These are phyloP conservation scores for Hymenoscyphus albidus DNA, from an alignment of 2,329 filamentous ascomycete genomes.

Conservation along the genomic window DNA sequence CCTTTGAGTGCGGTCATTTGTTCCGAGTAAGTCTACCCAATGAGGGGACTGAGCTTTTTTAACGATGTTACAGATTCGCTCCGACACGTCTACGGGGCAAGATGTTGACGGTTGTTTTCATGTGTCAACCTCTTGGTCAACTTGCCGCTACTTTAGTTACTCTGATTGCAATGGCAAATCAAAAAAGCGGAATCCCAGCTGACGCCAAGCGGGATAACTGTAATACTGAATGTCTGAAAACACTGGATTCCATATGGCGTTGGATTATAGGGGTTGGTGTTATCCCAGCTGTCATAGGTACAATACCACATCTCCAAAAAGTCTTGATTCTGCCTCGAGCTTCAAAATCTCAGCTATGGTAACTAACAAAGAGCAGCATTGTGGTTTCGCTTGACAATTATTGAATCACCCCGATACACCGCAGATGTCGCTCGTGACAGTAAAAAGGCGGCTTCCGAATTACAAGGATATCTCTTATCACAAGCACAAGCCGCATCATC, in stretches of 20 bases:
- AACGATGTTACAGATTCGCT: constrained; percentile 38
- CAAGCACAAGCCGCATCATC: constrained; percentile 12
- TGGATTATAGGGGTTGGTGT: constrained; percentile 75
- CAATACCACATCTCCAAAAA: background rate
- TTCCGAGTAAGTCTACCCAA: constrained; percentile 49
- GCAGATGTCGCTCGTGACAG: constrained; percentile 19
- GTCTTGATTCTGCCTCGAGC: background rate
- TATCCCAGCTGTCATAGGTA: constrained; percentile 58
- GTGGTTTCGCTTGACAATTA: constrained; percentile 79
- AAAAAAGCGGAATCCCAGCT: constrained; percentile 34
- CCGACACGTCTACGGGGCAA: constrained; percentile 59
- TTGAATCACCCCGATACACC: constrained; percentile 70
- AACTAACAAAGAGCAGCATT: constrained; percentile 51
- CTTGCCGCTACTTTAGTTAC: constrained; percentile 62
- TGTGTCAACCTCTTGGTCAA: constrained; percentile 67
- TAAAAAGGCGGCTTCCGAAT: constrained; percentile 22
- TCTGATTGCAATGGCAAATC: constrained; percentile 59
- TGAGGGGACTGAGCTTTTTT: background rate
- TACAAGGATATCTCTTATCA: constrained; percentile 20
- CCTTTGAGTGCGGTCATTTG: constrained; percentile 65
- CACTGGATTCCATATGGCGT: constrained; percentile 78
- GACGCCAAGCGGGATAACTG: constrained; percentile 42
- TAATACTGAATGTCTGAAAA: constrained; percentile 50
- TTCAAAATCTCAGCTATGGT: background rate
- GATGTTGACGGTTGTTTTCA: constrained; percentile 65